Percentiles rank a stretch among this genome's conserved stretches.
phyloP scores from a whole-genome alignment of 768 basidiomycete genomes.

The Chalciporus chontae region DNA sequence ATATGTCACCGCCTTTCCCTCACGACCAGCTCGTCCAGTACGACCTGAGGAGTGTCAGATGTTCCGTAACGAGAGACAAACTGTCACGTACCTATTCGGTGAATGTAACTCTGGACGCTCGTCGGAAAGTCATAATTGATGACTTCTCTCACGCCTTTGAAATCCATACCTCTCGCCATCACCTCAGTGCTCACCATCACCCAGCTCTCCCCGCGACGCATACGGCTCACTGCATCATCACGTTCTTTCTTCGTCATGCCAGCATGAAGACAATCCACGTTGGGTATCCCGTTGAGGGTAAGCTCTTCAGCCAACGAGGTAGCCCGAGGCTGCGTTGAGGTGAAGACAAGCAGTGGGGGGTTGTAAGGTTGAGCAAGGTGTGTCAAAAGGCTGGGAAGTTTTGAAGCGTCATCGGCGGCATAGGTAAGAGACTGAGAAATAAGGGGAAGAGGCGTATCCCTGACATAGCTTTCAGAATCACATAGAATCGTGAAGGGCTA shows the following conservation, averaged over 20 bases:
- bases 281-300: slow-evolving; percentile 68
- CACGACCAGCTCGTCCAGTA: slow-evolving; percentile 89
- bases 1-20: slow-evolving; percentile 92
- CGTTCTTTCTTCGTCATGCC: slow-evolving; percentile 85
- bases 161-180: slow-evolving; percentile 98
- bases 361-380: slow-evolving; percentile 81
- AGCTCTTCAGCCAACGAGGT: slow-evolving; percentile 79
- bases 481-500: neutral
- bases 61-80: neutral
- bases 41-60: slow-evolving; percentile 52
- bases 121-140: slow-evolving; percentile 98
- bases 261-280: slow-evolving; percentile 89
- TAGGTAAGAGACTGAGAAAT: slow-evolving; percentile 87
- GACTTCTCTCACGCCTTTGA: slow-evolving; percentile 89
- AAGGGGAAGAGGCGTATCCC: slow-evolving; percentile 92
- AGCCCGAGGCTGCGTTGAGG: slow-evolving; percentile 84
- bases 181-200: slow-evolving; percentile 95
- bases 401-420: slow-evolving; percentile 91
- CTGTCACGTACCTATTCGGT: slow-evolving; percentile 72
- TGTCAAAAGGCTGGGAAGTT: slow-evolving; percentile 81
- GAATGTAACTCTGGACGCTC: slow-evolving; percentile 92
- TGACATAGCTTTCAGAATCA: slow-evolving; percentile 30
- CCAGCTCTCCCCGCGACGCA: slow-evolving; percentile 92
- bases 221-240: slow-evolving; percentile 77
- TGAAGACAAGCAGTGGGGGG: slow-evolving; percentile 89